Evolutionary conservation across 169 alveolate species (phyloP).

Genomic region (Plasmodium inui): DNA sequence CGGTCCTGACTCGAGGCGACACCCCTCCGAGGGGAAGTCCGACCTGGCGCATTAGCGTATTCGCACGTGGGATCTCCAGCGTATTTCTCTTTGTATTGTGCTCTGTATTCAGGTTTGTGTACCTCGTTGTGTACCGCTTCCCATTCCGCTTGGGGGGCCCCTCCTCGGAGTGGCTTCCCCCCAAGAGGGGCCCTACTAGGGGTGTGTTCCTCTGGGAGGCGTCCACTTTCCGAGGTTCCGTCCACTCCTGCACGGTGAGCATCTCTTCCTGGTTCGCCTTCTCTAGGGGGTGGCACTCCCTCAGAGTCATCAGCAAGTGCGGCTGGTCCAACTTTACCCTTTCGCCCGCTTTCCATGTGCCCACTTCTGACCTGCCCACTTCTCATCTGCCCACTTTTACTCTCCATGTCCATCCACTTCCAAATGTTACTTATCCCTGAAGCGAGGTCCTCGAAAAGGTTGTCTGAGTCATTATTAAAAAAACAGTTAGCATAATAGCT

Average conservation of each 20-base stretch:
- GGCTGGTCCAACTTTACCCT: not conserved
- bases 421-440: conserved; percentile 56
- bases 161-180: not conserved
- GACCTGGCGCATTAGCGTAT: not conserved
- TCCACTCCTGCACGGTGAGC: too few species aligned
- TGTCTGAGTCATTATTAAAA: conserved; percentile 62
- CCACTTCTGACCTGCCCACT: too few species aligned
- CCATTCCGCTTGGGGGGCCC: not conserved
- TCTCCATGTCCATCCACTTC: conserved; percentile 67
- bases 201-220: too few species aligned
- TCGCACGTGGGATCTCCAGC: not conserved
- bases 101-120: too few species aligned
- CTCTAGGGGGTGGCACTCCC: not conserved
- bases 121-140: not conserved
- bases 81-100: not conserved
- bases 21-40: not conserved
- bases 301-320: not conserved
- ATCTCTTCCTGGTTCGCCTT: not conserved
- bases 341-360: too few species aligned
- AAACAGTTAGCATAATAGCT: conserved; percentile 64
- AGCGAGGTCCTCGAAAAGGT: conserved; percentile 64
- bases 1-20: not conserved
- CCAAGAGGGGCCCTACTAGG: not conserved
- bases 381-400: conserved; percentile 12
- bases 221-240: conserved; percentile 26